Evolutionary conservation across 2,329 filamentous ascomycete species (phyloP).

Genomic region (Coleophoma eucalyptorum): DNA sequence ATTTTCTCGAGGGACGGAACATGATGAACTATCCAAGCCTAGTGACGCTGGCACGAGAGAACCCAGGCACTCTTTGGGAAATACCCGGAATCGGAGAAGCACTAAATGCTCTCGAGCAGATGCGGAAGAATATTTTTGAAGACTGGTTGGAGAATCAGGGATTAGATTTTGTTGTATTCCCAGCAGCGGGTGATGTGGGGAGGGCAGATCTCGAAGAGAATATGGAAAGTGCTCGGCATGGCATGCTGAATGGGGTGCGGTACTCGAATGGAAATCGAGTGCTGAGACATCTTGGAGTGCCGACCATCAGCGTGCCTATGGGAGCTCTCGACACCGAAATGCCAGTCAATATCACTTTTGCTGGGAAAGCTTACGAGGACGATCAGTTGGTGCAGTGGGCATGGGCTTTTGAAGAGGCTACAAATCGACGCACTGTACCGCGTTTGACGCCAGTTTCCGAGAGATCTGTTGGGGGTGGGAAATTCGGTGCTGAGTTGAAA

Average conservation of each 20-base stretch:
- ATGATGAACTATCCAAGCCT: not conserved
- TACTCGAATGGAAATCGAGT: constrained; percentile 51
- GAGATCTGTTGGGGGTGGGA: too few species aligned
- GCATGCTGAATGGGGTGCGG: constrained; percentile 45
- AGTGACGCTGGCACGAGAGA: not conserved
- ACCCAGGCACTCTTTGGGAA: constrained; percentile 30
- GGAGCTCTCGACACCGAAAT: constrained; percentile 43
- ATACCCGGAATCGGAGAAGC: constrained; percentile 38
- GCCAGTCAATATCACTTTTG: constrained; percentile 50
- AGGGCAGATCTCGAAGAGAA: constrained; percentile 41
- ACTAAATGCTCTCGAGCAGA: constrained; percentile 40
- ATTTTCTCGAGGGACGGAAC: not conserved
- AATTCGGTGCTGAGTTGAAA: too few species aligned
- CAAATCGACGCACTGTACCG: constrained; percentile 1
- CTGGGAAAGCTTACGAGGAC: constrained; percentile 44
- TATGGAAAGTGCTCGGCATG: constrained; percentile 28
- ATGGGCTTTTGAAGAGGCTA: constrained; percentile 16
- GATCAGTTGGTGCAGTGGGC: constrained; percentile 21
- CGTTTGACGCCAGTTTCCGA: constrained; percentile 1
- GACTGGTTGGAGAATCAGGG: constrained; percentile 40
- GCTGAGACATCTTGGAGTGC: constrained; percentile 49
- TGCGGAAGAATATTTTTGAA: constrained; percentile 45
- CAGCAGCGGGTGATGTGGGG: constrained; percentile 46
- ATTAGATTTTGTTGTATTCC: constrained; percentile 44
- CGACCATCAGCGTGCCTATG: constrained; percentile 49